Evolutionary conservation across 2,329 filamentous ascomycete genomes (phyloP).

Genomic region (Fusarium lyarnte): DNA sequence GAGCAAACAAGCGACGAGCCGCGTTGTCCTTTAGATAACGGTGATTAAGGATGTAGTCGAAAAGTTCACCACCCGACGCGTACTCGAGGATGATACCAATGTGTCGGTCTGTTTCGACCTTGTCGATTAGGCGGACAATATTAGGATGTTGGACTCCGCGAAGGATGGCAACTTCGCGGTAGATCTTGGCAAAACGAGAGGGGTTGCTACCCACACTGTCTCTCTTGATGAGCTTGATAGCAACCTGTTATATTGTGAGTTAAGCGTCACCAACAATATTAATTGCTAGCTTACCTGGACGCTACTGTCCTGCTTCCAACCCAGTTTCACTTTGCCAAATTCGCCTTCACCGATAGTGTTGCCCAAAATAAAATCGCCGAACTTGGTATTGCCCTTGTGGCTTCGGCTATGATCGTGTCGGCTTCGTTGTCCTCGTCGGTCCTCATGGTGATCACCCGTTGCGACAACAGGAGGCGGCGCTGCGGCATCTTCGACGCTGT

Average conservation of each 20-base stretch:
- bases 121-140: slow-evolving; percentile 96
- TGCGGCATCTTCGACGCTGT: slow-evolving; percentile 52
- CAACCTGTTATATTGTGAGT: slow-evolving; percentile 68
- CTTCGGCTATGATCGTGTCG: slow-evolving; percentile 65
- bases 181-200: slow-evolving; percentile 91
- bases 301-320: slow-evolving; percentile 95
- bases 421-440: slow-evolving; percentile 62
- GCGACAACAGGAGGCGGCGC: slow-evolving; percentile 57
- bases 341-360: slow-evolving; percentile 97
- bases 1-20: slow-evolving; percentile 90
- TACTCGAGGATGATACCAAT: slow-evolving; percentile 99
- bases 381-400: slow-evolving; percentile 78
- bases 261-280: not conserved
- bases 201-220: slow-evolving; percentile 91
- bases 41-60: slow-evolving; percentile 98
- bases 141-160: slow-evolving; percentile 91
- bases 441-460: slow-evolving; percentile 56
- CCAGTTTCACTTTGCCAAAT: slow-evolving; percentile 98
- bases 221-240: slow-evolving; percentile 96
- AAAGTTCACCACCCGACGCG: slow-evolving; percentile 95
- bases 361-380: slow-evolving; percentile 94
- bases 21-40: slow-evolving; percentile 95
- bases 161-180: slow-evolving; percentile 94
- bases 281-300: slow-evolving; percentile 68
- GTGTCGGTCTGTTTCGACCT: slow-evolving; percentile 96